Base-by-base conservation (phyloP, 495 filamentous ascomycete species). In the Talaromyces adpressus region DNA sequence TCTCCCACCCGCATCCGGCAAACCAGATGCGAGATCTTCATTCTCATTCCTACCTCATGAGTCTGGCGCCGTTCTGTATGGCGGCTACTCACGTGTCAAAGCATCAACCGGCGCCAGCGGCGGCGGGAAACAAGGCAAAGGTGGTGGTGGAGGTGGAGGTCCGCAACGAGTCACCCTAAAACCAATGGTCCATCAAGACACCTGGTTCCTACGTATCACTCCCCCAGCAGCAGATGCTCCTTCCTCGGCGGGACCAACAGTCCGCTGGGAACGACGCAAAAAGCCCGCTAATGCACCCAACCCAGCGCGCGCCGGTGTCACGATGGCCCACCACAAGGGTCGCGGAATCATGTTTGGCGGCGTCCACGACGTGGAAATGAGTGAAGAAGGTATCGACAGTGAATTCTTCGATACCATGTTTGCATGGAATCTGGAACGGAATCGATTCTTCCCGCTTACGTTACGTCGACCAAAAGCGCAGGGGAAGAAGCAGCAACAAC, bases 41-140 rank as follows among this genome's bases (percentile, higher is more conserved):
- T 98, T 97, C 73, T 91, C 91, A 4, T 84, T 98, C 30, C 78
- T 97, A 7, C 94, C 93, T 2, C 91, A 97, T 71, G 92, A 97
- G 47, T 79, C 83, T 20, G 94, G 94, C 12, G 93, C 93, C 16
- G 89, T 93, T 14, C 73, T 98, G 8, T 97, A 90, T 67, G 94
- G 94, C 52, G 94, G 94, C 16, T 98, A 97, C 77, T 93, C 92
- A 0, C 84, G 94, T 58, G 88, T 96, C 56, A 98, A 98, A 72
- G 74, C 86, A 12, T 79, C 83, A 3, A 72, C 71, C 1, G 66
- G 72, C n/a, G 71, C 71, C 5, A 74, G 73, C 30, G 71, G 72
- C 14, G 63, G 71, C 11, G 63, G 63, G 53, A 89, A 86, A 60
- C 84, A 86, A 64, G 78, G 77, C n/a, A 88, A 87, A 73, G 84